phyloP scores from a whole-genome alignment of 441 rosid species.

The Croton setiger region DNA sequence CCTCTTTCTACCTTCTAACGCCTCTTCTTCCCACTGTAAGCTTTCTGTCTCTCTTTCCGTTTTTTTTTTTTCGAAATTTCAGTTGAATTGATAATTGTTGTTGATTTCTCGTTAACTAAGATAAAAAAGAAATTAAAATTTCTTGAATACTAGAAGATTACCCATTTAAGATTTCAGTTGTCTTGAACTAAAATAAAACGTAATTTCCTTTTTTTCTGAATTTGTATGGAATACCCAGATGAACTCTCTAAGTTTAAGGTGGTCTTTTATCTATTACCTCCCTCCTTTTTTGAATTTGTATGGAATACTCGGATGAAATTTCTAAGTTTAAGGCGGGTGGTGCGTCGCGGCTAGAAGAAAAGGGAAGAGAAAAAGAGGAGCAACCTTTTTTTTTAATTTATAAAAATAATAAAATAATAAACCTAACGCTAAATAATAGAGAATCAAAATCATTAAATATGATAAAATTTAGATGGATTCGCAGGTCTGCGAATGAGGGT shows the following conservation, averaged over 20 bases:
- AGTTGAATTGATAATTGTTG: not conserved
- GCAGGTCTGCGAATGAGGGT: no score
- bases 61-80: no score
- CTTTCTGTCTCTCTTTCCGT: slow-evolving; percentile 15
- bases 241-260: not conserved
- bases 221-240: not conserved
- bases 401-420: no score
- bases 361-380: no score
- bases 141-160: not conserved
- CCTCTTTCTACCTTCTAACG: slow-evolving; percentile 13
- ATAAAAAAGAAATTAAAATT: not conserved
- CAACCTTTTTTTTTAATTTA: no score
- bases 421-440: no score
- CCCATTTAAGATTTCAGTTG: not conserved
- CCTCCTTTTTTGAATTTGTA: no score
- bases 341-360: no score
- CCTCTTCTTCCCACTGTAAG: slow-evolving; percentile 29
- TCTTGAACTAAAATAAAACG: not conserved
- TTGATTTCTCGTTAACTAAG: not conserved
- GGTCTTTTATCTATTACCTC: not conserved
- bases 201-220: not conserved
- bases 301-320: no score
- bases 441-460: no score
- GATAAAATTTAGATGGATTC: no score
- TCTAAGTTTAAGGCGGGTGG: no score